Base-by-base conservation (phyloP, 192 early-diverging fungal species). In the Pilobolus umbonatus region DNA sequence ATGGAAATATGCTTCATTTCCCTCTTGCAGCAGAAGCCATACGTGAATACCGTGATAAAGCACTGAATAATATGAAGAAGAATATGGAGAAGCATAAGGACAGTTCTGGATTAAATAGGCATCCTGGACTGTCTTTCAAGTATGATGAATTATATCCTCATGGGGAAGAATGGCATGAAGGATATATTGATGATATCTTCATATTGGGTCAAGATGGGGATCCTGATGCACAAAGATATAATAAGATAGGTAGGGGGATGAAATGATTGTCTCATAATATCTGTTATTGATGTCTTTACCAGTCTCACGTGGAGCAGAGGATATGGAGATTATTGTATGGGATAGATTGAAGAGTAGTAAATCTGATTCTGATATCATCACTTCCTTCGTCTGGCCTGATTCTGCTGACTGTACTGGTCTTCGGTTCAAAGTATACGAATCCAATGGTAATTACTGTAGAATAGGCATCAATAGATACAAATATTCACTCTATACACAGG, bases 151-250 rank as follows among this genome's bases (percentile, higher is more conserved):
- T 65, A 36, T 79, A 67, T 44, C 74, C 74, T 55, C 35, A 45
- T 12, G 68, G 73, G 1, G 55, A 65, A 25, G 78, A 76, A 46
- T 80, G 75, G 75, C 78, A 80, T 50, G 73, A 74, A 24, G 73
- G 72, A 1, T 62, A 76, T 31, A 61, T 80, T 11, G 78, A 80
- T 35, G 78, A 77, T 49, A 71, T 80, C 14, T 47, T 45, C 17
- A 64, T 66, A 15, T 14, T 65, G 19, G 65, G 63, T 10, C 44
- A 65, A 22, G 43, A 51, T 29, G 54, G 39, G 3, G 36, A 53
- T 31, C 22, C 4, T 8, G 30, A 28, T 15, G n/a, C 51, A 38
- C 31, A 30, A 44, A 26, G 51, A 4, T 26, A 34, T 7, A 55
- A 65, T 14, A 43, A 61, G 15, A 19, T 59, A 5, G 44, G 38